These are phyloP conservation scores for Chaetomium tenue DNA, from an alignment of 495 filamentous ascomycete genomes.

Conservation along the genomic window DNA sequence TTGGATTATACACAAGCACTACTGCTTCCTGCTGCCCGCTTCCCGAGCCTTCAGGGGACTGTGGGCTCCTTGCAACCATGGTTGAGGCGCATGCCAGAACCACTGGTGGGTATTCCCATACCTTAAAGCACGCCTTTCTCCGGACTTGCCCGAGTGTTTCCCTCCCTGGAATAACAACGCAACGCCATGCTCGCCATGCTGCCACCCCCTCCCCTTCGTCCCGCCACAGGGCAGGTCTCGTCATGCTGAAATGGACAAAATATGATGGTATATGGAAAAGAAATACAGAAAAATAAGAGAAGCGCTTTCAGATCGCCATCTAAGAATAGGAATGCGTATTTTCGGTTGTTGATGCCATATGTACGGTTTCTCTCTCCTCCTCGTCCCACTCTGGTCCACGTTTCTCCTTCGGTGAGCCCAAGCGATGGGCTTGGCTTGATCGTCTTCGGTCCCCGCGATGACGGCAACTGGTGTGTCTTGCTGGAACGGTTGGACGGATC, in stretches of 20 bases:
- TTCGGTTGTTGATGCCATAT: constrained; percentile 15
- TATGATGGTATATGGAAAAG: constrained; percentile 12
- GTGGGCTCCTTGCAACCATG: not conserved
- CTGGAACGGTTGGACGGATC: not conserved
- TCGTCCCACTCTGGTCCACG: not conserved
- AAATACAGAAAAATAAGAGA: not conserved
- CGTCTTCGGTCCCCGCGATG: not conserved
- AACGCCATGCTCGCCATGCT: constrained; percentile 24
- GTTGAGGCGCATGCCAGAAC: not conserved
- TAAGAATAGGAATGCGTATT: constrained; percentile 10
- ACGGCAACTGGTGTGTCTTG: not conserved
- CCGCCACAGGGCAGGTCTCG: not conserved
- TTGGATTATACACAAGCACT: not conserved
- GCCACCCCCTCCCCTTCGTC: not conserved
- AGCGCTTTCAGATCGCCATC: not conserved
- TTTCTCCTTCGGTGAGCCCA: not conserved
- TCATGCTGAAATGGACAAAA: constrained; percentile 9
- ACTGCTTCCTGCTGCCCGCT: not conserved
- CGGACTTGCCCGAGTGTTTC: not conserved
- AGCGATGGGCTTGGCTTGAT: not conserved
- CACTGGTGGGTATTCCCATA: not conserved
- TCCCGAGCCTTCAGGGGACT: not conserved
- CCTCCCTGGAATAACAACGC: not conserved
- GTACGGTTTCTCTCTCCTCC: constrained; percentile 11
- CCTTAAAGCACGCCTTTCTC: not conserved